A percentile compares a stretch with the other conserved stretches of the same genome.
Evolutionary conservation across 345 rosid species (phyloP).

Genomic region (Ceriops decandra): DNA sequence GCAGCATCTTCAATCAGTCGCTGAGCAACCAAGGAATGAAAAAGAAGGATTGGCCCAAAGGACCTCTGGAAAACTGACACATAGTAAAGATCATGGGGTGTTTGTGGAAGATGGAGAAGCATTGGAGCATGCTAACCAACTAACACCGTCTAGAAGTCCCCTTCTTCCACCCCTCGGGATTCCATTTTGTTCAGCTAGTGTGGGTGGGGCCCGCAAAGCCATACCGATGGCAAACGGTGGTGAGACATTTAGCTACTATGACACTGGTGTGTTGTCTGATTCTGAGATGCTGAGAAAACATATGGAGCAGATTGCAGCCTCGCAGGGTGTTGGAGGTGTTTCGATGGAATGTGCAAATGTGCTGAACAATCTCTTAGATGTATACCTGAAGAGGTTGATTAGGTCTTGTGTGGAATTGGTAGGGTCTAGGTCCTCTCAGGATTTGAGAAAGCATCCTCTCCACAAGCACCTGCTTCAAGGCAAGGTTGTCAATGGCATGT

Average conservation of each 20-base stretch:
- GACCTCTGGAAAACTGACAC: constrained; percentile 33
- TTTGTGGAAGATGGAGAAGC: constrained; percentile 49
- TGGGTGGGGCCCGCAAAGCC: constrained; percentile 58
- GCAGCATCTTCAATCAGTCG: constrained; percentile 42
- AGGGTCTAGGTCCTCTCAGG: constrained; percentile 49
- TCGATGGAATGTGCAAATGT: constrained; percentile 72
- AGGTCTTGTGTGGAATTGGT: constrained; percentile 62
- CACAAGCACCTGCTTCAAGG: constrained; percentile 61
- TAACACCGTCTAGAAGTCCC: constrained; percentile 43
- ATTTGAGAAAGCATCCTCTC: constrained; percentile 34
- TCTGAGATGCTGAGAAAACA: constrained; percentile 63
- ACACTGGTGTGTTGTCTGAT: constrained; percentile 58
- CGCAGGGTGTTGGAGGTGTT: constrained; percentile 80
- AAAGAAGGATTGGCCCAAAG: constrained; percentile 38
- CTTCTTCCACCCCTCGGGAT: constrained; percentile 76
- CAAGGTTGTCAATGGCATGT: constrained; percentile 49
- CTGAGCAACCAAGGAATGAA: constrained; percentile 54
- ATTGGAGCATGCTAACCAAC: constrained; percentile 42
- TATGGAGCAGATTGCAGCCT: constrained; percentile 73
- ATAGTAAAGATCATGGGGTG: constrained; percentile 41
- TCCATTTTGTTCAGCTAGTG: constrained; percentile 65
- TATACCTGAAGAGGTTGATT: constrained; percentile 77
- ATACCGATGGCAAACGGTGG: constrained; percentile 34
- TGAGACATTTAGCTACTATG: constrained; percentile 53
- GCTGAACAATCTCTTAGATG: constrained; percentile 64